Conservation (phyloP, 345 rosid species). For the Arabis hirsuta region DNA sequence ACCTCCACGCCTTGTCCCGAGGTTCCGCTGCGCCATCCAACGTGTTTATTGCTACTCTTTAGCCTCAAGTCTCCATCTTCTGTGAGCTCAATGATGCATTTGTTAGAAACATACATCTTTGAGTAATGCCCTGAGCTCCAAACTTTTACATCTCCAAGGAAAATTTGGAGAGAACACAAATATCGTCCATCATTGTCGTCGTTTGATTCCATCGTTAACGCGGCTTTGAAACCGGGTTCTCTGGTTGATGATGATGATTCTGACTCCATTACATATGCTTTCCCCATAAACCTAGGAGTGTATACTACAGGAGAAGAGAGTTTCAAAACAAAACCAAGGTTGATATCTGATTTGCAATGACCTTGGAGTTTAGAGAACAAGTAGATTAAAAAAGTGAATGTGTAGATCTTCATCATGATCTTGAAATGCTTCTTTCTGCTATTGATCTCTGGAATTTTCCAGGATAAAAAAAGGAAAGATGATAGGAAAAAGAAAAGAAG, state of each 20-base stretch:
- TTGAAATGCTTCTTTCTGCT: conserved; percentile 14
- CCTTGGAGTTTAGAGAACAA: conserved; percentile 36
- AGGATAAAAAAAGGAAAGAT: conserved; percentile 6
- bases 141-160: conserved; percentile 79
- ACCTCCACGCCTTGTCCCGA: conserved; percentile 92
- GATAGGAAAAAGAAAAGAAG: conserved; percentile 31
- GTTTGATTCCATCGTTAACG: conserved; percentile 68
- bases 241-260: conserved; percentile 27
- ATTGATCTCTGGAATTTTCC: neutral
- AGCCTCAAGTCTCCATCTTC: conserved; percentile 73
- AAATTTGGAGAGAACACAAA: conserved; percentile 70
- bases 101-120: conserved; percentile 52
- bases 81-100: conserved; percentile 67
- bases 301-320: conserved; percentile 62
- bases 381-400: conserved; percentile 38
- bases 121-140: conserved; percentile 94
- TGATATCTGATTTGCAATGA: conserved; percentile 56
- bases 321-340: conserved; percentile 53
- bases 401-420: conserved; percentile 44
- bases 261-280: conserved; percentile 69
- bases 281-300: conserved; percentile 55
- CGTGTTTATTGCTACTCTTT: conserved; percentile 53
- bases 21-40: conserved; percentile 88
- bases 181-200: conserved; percentile 45
- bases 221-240: conserved; percentile 61